These are phyloP conservation scores for Pinus tabuliformis DNA, from an alignment of 75 land plant genomes.

Conservation along the genomic window DNA sequence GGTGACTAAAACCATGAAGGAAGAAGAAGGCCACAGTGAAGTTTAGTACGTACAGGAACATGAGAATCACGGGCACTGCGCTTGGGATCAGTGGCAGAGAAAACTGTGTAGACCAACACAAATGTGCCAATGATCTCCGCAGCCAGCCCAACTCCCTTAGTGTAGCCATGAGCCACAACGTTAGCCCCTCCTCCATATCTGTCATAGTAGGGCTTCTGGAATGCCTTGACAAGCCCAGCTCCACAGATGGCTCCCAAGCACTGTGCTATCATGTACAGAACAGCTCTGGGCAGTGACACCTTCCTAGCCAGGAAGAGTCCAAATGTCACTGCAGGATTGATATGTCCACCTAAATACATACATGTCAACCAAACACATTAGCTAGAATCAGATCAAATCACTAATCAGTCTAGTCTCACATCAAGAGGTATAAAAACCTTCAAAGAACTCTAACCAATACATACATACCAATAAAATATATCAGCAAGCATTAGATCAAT, in stretches of 20 bases:
- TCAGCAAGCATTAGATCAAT: too few species aligned
- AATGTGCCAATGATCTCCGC: constrained; percentile 50
- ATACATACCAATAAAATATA: too few species aligned
- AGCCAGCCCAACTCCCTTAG: constrained; percentile 32
- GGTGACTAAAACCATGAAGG: too few species aligned
- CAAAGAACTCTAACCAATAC: neutral
- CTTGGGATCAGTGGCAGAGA: constrained; percentile 56
- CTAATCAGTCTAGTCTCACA: too few species aligned
- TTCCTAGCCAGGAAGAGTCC: constrained; percentile 41
- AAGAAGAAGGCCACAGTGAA: neutral
- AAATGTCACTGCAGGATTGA: constrained; percentile 47
- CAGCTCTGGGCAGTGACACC: constrained; percentile 37
- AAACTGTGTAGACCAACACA: constrained; percentile 50
- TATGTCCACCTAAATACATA: constrained; percentile 34
- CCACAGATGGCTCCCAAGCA: constrained; percentile 53
- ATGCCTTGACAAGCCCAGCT: constrained; percentile 38
- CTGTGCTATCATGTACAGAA: constrained; percentile 45
- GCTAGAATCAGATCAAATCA: too few species aligned
- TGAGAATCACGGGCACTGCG: constrained; percentile 47
- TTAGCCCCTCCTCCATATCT: constrained; percentile 40
- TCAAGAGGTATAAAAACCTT: neutral
- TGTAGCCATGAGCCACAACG: constrained; percentile 33
- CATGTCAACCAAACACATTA: too few species aligned
- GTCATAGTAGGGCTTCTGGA: constrained; percentile 34
- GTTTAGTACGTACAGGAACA: constrained; percentile 27